Base-by-base conservation (phyloP, 148 eudicot genomes). In the Camellia japonica region DNA sequence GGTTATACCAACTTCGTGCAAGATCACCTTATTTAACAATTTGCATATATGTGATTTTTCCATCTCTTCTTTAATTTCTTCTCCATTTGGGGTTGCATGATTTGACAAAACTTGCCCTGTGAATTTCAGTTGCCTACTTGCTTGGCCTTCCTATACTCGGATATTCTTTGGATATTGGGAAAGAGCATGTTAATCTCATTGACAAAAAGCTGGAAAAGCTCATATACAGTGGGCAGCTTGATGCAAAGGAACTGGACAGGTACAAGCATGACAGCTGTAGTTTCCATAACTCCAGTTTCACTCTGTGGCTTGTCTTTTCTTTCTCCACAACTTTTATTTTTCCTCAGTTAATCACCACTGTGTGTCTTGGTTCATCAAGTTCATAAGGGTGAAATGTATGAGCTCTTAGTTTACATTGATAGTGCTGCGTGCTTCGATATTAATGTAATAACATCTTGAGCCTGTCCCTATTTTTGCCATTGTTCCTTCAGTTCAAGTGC, bases 171-270 rank as follows among this genome's bases (percentile, higher is more conserved):
- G 98, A 96, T 63, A 93, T 93, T 74, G 99, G 99, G 38, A 93
- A 92, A 88, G 99, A 96, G 82, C 92, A 96, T 85, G 97, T 96
- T 59, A 96, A 96, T 86, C 93, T 96, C 77, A 89, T 89, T 77
- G 92, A 92, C 80, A 87, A 96, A 78, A 89, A 82, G 84, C 86
- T 96, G 83, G 98, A 96, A 86, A 93, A 91, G 85, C 86, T 96
- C 68, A 91, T 96, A 77, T 96, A 96, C 76, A 92, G 98, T 83
- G 99, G 99, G 47, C 90, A 96, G 79, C 97, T 96, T 78, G 99
- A 96, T 86, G 79, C 95, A 54, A 92, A 92, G 81, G 98, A 93
- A 71, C 89, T 96, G 13, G 99, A 96, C 90, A 93, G 97, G 98
- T 93, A 86, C 63, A 54, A 55, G 7, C 77, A 15, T 71, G 13